These are phyloP conservation scores for Sporobolomyces roseus DNA, from an alignment of 768 basidiomycete species.

Conservation along the genomic window DNA sequence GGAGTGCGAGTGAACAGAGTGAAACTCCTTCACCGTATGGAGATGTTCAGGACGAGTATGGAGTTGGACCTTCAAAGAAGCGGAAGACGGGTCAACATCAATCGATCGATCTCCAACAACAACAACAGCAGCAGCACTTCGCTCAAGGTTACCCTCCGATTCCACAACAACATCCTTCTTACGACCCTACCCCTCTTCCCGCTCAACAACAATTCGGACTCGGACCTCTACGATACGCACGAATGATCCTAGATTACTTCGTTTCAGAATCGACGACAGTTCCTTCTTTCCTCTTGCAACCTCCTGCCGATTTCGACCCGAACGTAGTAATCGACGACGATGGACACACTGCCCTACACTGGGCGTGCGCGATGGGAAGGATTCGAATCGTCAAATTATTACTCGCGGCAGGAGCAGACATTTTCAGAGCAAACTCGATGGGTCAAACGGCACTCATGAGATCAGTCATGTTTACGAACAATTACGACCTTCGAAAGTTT, in stretches of 20 bases:
- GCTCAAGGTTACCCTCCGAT: background rate
- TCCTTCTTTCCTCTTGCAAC: slow-evolving; percentile 77
- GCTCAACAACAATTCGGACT: slow-evolving; percentile 42
- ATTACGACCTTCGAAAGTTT: slow-evolving; percentile 98
- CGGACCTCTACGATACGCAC: slow-evolving; percentile 62
- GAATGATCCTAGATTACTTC: slow-evolving; percentile 96
- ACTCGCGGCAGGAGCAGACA: slow-evolving; percentile 88
- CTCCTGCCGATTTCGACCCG: slow-evolving; percentile 86
- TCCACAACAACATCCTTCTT: background rate
- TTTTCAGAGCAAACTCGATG: slow-evolving; percentile 91
- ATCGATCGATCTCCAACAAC: slow-evolving; percentile 18
- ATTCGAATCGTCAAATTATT: slow-evolving; percentile 91
- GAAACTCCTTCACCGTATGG: slow-evolving; percentile 85
- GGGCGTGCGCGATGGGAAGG: slow-evolving; percentile 99
- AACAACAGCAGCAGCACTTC: slow-evolving; percentile 16
- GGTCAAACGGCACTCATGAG: slow-evolving; percentile 98
- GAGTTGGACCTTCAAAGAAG: slow-evolving; percentile 23
- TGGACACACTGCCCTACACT: slow-evolving; percentile 92
- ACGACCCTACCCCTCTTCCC: slow-evolving; percentile 18
- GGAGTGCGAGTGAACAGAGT: slow-evolving; percentile 85
- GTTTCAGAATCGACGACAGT: slow-evolving; percentile 93
- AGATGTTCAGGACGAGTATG: slow-evolving; percentile 20
- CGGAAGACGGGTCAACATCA: slow-evolving; percentile 23
- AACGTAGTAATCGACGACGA: slow-evolving; percentile 98
- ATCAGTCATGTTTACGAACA: slow-evolving; percentile 98